Conservation (phyloP, 2,329 filamentous ascomycete species). For the Capronia coronata region DNA sequence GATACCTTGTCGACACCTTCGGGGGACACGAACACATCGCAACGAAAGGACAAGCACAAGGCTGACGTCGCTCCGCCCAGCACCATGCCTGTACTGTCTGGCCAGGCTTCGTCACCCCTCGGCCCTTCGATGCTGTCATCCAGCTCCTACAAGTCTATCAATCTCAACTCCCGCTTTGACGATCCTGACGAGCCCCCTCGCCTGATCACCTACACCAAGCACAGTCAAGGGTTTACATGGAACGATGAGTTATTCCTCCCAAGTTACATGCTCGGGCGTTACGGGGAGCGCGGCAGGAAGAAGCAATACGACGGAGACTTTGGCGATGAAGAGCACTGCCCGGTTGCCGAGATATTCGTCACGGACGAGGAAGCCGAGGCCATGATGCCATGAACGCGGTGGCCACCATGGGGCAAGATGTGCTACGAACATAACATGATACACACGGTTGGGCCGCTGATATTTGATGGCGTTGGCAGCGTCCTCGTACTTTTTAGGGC, state of each 20-base stretch:
- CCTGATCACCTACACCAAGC: conserved; percentile 28
- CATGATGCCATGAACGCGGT: conserved; percentile 20
- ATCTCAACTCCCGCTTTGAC: conserved; percentile 25
- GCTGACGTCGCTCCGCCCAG: conserved; percentile 18
- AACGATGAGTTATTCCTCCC: conserved; percentile 30
- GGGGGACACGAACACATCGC: conserved; percentile 5
- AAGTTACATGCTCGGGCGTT: conserved; percentile 28
- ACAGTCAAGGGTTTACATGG: conserved; percentile 30
- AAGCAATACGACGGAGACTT: conserved; percentile 28
- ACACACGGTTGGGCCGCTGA: not conserved
- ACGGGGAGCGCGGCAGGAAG: conserved; percentile 24
- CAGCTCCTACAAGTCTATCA: conserved; percentile 29
- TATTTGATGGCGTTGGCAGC: not conserved
- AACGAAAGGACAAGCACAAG: conserved; percentile 27
- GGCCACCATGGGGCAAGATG: not conserved
- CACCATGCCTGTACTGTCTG: conserved; percentile 16
- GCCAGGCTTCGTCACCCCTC: conserved; percentile 22
- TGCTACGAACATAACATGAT: not conserved
- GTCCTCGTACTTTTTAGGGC: not conserved
- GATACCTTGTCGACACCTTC: not conserved
- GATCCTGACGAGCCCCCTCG: conserved; percentile 28
- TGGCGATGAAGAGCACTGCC: conserved; percentile 28
- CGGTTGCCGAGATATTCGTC: conserved; percentile 29
- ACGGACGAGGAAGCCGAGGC: conserved; percentile 29
- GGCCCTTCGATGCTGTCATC: conserved; percentile 28